phyloP scores from a whole-genome alignment of 164 flowering plant species.

The Echeveria elegans region DNA sequence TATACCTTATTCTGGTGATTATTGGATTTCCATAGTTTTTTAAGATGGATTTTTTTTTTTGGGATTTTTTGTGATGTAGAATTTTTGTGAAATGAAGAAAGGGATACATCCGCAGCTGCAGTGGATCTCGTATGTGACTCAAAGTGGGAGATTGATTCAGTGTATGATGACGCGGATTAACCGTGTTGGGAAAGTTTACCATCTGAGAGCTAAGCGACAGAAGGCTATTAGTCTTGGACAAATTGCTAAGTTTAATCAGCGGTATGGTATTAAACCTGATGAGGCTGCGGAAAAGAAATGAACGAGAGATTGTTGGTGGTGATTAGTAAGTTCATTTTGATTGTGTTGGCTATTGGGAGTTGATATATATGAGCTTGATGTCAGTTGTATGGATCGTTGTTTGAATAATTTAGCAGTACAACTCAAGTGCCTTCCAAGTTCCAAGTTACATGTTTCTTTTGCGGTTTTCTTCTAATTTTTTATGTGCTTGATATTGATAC shows the following conservation, averaged over 20 bases:
- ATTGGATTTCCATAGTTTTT: background rate
- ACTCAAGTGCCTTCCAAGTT: background rate
- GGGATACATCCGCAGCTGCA: conserved; percentile 91
- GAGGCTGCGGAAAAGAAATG: conserved; percentile 20
- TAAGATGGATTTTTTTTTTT: too few relatives aligned
- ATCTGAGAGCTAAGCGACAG: conserved; percentile 66
- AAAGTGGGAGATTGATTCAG: conserved; percentile 68
- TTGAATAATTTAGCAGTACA: background rate
- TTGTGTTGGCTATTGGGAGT: background rate
- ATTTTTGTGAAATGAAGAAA: conserved; percentile 54
- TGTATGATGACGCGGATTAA: conserved; percentile 77
- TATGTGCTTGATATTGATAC: too few relatives aligned
- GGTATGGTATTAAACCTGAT: conserved; percentile 32
- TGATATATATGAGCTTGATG: background rate
- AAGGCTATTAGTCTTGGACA: conserved; percentile 64
- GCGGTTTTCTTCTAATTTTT: too few relatives aligned
- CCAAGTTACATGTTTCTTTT: too few relatives aligned
- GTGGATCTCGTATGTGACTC: conserved; percentile 82
- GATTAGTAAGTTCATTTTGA: too few relatives aligned
- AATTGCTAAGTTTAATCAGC: conserved; percentile 75
- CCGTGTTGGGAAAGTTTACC: conserved; percentile 66
- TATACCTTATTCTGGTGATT: background rate
- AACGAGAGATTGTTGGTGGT: too few relatives aligned
- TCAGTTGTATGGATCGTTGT: background rate
- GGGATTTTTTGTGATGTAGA: background rate